These are phyloP conservation scores for Kernera saxatilis DNA, from an alignment of 345 rosid genomes.

Conservation along the genomic window DNA sequence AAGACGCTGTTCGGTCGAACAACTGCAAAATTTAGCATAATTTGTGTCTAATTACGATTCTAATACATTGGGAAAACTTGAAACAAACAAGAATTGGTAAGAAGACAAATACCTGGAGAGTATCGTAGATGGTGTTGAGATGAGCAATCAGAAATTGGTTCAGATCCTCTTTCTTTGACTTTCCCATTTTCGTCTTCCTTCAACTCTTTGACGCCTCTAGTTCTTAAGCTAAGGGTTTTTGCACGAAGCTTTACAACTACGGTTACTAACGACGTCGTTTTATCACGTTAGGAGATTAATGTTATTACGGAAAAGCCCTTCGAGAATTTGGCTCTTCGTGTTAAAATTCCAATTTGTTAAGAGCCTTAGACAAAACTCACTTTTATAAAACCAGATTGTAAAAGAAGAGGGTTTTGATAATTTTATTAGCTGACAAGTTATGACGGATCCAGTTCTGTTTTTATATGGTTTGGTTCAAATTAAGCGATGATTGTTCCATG, in stretches of 20 bases:
- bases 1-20: constrained; percentile 46
- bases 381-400: background rate
- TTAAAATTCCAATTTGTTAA: background rate
- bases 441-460: background rate
- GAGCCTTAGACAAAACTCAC: background rate
- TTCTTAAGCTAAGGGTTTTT: constrained; percentile 16
- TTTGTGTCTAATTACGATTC: background rate
- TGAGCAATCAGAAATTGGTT: constrained; percentile 42
- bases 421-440: background rate
- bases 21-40: constrained; percentile 27
- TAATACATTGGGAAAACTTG: background rate
- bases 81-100: background rate
- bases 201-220: background rate
- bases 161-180: constrained; percentile 49
- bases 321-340: background rate
- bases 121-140: constrained; percentile 65
- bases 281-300: background rate
- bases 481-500: background rate
- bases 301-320: background rate
- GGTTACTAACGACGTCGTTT: background rate
- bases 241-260: background rate
- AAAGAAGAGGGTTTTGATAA: background rate
- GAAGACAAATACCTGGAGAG: constrained; percentile 51
- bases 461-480: background rate
- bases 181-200: constrained; percentile 45